A percentile compares a stretch with the other conserved stretches of the same genome.
phyloP scores from a whole-genome alignment of 768 basidiomycete species.

The Rubroboletus satanas region DNA sequence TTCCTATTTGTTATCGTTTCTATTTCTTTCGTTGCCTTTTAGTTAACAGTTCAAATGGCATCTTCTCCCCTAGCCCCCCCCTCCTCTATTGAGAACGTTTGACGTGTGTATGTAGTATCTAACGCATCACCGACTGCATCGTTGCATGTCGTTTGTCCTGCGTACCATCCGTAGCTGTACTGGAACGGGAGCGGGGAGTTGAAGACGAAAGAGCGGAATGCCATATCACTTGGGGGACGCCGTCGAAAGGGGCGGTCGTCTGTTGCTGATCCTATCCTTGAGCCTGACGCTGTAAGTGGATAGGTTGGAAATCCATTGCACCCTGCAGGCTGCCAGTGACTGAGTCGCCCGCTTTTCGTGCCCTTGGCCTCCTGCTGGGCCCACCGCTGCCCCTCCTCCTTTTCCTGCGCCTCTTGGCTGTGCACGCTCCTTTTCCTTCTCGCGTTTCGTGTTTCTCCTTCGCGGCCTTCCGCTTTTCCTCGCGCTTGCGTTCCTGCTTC shows the following conservation, averaged over 20 bases:
- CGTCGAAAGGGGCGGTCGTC: slow-evolving; percentile 10
- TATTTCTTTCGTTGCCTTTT: slow-evolving; percentile 2
- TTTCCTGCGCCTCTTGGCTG: too few species aligned
- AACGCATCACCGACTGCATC: slow-evolving; percentile 10
- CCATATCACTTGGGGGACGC: slow-evolving; percentile 1
- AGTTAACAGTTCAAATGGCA: slow-evolving; percentile 13
- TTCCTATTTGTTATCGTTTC: slow-evolving; percentile 17
- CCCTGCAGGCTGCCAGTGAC: too few species aligned
- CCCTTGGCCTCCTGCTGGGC: too few species aligned
- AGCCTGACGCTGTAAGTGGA: too few species aligned
- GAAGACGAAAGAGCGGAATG: slow-evolving; percentile 12
- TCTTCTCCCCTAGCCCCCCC: slow-evolving; percentile 2
- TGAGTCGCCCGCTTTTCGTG: too few species aligned
- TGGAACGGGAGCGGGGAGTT: slow-evolving; percentile 8
- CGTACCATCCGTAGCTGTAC: slow-evolving; percentile 13
- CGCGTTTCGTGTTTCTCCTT: too few species aligned
- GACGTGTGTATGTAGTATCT: slow-evolving; percentile 23
- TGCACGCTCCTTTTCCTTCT: too few species aligned
- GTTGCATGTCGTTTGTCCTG: slow-evolving; percentile 6
- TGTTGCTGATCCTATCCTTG: neutral
- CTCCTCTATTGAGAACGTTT: slow-evolving; percentile 8
- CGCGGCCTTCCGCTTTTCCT: too few species aligned
- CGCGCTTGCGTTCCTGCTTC: too few species aligned
- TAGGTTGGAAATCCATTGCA: too few species aligned
- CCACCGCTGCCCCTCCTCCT: too few species aligned